Evolutionary conservation across 768 basidiomycete species (phyloP), one percentile per base, ranked within the genome.

Genomic region (Grammothele lineata): DNA sequence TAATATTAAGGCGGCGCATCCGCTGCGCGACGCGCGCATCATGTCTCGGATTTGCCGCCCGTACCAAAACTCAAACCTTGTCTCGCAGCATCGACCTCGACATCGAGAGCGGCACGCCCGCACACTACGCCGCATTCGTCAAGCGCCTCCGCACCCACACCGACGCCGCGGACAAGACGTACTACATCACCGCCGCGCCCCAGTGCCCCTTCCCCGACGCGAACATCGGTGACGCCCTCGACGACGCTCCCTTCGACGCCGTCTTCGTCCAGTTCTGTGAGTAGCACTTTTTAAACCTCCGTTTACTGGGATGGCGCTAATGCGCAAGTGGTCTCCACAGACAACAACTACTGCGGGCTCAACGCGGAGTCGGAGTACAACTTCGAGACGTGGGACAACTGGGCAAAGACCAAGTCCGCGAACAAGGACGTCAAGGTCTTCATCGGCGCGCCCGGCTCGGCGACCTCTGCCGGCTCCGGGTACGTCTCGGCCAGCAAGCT

Each of bases 191-290:
- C 43, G 81, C 74, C 32, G 78, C 80, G n/a, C 79, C 77, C 33
- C 83, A 74, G 62, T 87, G 85, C 53, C 79, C 81, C 8, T 87
- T 75, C 66, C 83, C 85, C 5, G 85, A 87, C 59, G 74, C 72
- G 9, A 70, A 74, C 40, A 67, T 87, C 18, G 44, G 43, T 26
- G 66, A 66, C 8, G 79, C 82, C 18, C 67, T 87, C 41, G 77
- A 84, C 57, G 54, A 68, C 2, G 83, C 76, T 6, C 72, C 61
- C 15, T 88, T 87, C 55, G 86, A 88, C 64, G 83, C 82, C 9
- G 66, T 88, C 46, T 86, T 84, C 58, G 83, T 86, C 34, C 85
- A 85, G 60, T 83, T 86, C 59, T 78, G 76, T 75, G 57, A 53
- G 71, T 58, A 9, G 10, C 26, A 34, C 10, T 15, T n/a, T 8